Conservation (phyloP, 148 eudicot genomes). For the Amaranthus palmeri region DNA sequence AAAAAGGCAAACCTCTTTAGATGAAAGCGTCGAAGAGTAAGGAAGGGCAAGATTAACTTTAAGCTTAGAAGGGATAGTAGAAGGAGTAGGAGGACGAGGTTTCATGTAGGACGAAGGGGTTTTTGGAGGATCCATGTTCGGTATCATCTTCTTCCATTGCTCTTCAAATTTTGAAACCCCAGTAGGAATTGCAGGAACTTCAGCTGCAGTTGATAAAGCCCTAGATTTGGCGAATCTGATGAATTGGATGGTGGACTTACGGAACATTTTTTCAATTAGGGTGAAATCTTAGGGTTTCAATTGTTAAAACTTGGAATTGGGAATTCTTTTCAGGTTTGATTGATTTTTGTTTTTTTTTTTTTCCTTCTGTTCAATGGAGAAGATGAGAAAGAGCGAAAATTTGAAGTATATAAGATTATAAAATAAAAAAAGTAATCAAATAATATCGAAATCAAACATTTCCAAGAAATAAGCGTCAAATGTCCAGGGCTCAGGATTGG, state of each 20-base stretch:
- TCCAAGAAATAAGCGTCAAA: too few relatives aligned
- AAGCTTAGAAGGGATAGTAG: constrained; percentile 35
- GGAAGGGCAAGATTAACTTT: constrained; percentile 36
- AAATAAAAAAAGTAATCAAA: too few relatives aligned
- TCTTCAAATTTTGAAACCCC: constrained; percentile 20
- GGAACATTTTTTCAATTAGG: constrained; percentile 11
- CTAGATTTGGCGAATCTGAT: constrained; percentile 11
- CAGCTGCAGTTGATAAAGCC: constrained; percentile 19
- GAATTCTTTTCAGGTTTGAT: too few relatives aligned
- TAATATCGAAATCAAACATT: too few relatives aligned
- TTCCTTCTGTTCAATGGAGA: too few relatives aligned
- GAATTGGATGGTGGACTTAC: constrained; percentile 18
- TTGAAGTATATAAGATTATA: too few relatives aligned
- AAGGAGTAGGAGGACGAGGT: constrained; percentile 35
- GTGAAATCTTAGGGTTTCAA: too few relatives aligned
- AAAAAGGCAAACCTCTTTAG: constrained; percentile 28
- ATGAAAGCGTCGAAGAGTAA: constrained; percentile 21
- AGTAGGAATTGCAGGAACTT: constrained; percentile 10
- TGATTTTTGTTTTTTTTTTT: too few relatives aligned
- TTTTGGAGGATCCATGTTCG: constrained; percentile 33
- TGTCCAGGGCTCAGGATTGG: too few relatives aligned
- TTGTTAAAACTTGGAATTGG: too few relatives aligned
- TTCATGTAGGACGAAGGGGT: constrained; percentile 39
- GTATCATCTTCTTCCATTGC: constrained; percentile 32
- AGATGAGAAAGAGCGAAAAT: too few relatives aligned